Conservation (phyloP, 495 filamentous ascomycete species). For the Talaromyces wortmannii region DNA sequence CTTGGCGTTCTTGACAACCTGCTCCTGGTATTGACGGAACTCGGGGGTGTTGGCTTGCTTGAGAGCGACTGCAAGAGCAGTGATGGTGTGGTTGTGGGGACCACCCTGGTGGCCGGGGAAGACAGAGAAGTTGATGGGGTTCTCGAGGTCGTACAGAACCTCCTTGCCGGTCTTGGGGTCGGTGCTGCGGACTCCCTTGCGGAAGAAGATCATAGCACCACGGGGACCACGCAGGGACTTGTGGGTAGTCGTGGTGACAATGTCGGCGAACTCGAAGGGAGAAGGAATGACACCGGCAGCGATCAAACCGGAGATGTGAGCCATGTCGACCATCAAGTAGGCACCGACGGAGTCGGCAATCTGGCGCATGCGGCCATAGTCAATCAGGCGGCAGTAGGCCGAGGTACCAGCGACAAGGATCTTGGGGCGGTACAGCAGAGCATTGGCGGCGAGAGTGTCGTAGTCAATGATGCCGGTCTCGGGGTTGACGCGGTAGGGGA, state of each 20-base stretch:
- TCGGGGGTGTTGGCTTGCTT: constrained; percentile 87
- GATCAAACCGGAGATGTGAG: constrained; percentile 93
- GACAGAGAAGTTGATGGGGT: constrained; percentile 90
- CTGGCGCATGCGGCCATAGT: constrained; percentile 80
- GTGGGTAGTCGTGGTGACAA: constrained; percentile 98
- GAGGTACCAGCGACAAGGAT: constrained; percentile 92
- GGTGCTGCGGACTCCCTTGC: constrained; percentile 77
- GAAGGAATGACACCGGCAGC: constrained; percentile 84
- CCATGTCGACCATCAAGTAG: constrained; percentile 93
- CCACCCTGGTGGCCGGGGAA: constrained; percentile 99
- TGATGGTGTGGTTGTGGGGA: constrained; percentile 98
- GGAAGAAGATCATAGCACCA: constrained; percentile 97
- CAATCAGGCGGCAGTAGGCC: constrained; percentile 90
- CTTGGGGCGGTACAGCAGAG: constrained; percentile 84
- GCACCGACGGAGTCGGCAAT: constrained; percentile 87
- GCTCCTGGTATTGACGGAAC: constrained; percentile 82
- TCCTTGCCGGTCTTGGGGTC: constrained; percentile 76
- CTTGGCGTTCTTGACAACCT: constrained; percentile 81
- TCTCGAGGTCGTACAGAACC: constrained; percentile 85
- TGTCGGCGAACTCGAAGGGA: constrained; percentile 84
- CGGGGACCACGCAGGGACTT: constrained; percentile 93
- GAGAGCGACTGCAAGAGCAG: constrained; percentile 85
- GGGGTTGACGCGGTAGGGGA: constrained; percentile 89
- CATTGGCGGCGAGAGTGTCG: constrained; percentile 75
- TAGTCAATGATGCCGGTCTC: constrained; percentile 93